These are phyloP conservation scores for Trypanosoma theileri DNA, from an alignment of 208 protist genomes.

Conservation along the genomic window DNA sequence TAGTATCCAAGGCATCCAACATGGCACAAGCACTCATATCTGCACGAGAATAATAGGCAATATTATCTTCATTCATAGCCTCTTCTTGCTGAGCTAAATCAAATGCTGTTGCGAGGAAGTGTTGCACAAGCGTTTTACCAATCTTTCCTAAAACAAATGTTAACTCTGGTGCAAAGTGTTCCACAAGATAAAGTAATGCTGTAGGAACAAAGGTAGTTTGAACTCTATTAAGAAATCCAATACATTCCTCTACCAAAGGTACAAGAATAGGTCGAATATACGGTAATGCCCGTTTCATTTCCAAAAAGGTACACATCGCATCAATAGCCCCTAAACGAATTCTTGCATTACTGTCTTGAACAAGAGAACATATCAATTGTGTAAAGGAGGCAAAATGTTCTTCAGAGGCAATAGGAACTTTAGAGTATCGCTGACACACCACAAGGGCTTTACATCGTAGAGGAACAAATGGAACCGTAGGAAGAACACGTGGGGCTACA, in stretches of 20 bases:
- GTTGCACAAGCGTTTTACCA: slow-evolving; percentile 65
- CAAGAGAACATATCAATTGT: slow-evolving; percentile 60
- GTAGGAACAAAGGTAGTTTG: slow-evolving; percentile 84
- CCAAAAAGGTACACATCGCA: slow-evolving; percentile 81
- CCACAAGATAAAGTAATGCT: slow-evolving; percentile 79
- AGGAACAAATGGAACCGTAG: slow-evolving; percentile 41
- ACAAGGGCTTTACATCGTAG: slow-evolving; percentile 83
- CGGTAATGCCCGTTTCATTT: slow-evolving; percentile 69
- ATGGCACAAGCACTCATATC: slow-evolving; percentile 74
- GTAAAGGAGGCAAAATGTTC: slow-evolving; percentile 80
- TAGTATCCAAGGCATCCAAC: slow-evolving; percentile 74
- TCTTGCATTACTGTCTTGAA: slow-evolving; percentile 70
- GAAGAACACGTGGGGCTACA: slow-evolving; percentile 72
- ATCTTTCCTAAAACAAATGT: slow-evolving; percentile 72
- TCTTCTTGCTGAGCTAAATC: slow-evolving; percentile 63
- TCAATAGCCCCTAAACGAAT: slow-evolving; percentile 82
- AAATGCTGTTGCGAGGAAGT: slow-evolving; percentile 78
- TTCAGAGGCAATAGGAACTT: slow-evolving; percentile 69
- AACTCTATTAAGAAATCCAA: slow-evolving; percentile 77
- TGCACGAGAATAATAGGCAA: slow-evolving; percentile 48
- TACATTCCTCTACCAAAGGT: slow-evolving; percentile 83
- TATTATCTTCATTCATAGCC: slow-evolving; percentile 27
- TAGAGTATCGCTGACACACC: slow-evolving; percentile 84
- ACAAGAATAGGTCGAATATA: slow-evolving; percentile 71
- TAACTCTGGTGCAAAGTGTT: slow-evolving; percentile 85